phyloP scores from a whole-genome alignment of 768 basidiomycete species.

The Imleria badia region DNA sequence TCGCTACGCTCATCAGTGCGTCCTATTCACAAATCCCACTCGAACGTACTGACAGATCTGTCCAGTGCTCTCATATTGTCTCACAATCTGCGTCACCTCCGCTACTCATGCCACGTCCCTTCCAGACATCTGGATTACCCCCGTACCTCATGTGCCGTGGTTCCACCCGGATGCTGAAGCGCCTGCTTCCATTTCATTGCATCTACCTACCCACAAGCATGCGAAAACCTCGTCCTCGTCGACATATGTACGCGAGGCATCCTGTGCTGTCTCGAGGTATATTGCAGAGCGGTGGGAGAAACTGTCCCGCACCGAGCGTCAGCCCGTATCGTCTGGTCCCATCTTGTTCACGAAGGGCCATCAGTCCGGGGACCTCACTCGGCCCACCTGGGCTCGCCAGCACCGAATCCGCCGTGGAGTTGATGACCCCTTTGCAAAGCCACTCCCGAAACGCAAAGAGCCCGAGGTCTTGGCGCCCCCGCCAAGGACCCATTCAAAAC shows the following conservation, averaged over 20 bases:
- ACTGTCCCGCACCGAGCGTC: constrained; percentile 23
- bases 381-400: constrained; percentile 53
- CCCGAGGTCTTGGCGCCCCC: constrained; percentile 30
- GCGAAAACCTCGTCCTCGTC: constrained; percentile 5
- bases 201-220: constrained; percentile 10
- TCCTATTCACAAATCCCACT: constrained; percentile 2
- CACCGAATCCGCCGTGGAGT: constrained; percentile 48
- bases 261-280: constrained; percentile 29
- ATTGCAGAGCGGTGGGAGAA: constrained; percentile 34
- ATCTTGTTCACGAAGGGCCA: constrained; percentile 16
- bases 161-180: constrained; percentile 36
- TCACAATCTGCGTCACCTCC: constrained; percentile 48
- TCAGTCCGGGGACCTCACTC: constrained; percentile 26
- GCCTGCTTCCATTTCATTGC: not conserved
- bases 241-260: constrained; percentile 9
- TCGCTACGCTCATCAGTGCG: constrained; percentile 48
- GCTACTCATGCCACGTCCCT: constrained; percentile 44
- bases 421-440: constrained; percentile 50
- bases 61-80: constrained; percentile 54
- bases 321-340: constrained; percentile 15
- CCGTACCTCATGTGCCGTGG: constrained; percentile 58
- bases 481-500: constrained; percentile 31
- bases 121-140: constrained; percentile 52
- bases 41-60: not conserved
- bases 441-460: constrained; percentile 22